These are phyloP conservation scores for Monosporascus cannonballus DNA, from an alignment of 2,329 filamentous ascomycete species.

Conservation along the genomic window DNA sequence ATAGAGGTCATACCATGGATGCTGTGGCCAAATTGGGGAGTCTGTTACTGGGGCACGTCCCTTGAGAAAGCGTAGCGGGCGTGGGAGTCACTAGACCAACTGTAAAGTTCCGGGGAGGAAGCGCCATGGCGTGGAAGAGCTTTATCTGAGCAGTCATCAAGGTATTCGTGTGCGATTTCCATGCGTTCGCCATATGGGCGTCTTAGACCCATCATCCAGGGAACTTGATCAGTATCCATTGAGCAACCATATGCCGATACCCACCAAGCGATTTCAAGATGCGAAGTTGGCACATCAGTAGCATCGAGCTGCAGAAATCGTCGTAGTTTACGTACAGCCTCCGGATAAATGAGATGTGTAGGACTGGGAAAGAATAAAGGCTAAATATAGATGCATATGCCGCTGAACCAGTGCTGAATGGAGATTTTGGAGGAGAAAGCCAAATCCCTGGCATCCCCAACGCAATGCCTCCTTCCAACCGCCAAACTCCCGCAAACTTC, in stretches of 20 bases:
- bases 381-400: slow-evolving; percentile 6
- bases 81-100: background rate
- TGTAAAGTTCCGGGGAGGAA: too few species aligned
- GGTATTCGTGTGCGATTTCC: background rate
- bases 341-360: slow-evolving; percentile 5
- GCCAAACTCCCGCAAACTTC: background rate
- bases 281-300: slow-evolving; percentile 1
- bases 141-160: background rate
- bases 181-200: background rate
- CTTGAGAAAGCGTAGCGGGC: background rate
- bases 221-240: too few species aligned
- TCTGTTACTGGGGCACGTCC: background rate
- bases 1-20: background rate
- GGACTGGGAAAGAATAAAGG: slow-evolving; percentile 2
- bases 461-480: background rate
- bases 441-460: background rate
- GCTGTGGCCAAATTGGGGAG: background rate
- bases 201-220: too few species aligned
- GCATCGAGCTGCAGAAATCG: background rate
- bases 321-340: slow-evolving; percentile 9
- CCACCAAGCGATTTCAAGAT: too few species aligned
- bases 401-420: background rate
- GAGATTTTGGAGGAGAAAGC: background rate
- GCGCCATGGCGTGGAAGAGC: too few species aligned
- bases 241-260: too few species aligned